Percentiles rank a stretch among this genome's conserved stretches.
These are phyloP conservation scores for Pyrus pyrifolia DNA, from an alignment of 306 rosid genomes.

Conservation along the genomic window DNA sequence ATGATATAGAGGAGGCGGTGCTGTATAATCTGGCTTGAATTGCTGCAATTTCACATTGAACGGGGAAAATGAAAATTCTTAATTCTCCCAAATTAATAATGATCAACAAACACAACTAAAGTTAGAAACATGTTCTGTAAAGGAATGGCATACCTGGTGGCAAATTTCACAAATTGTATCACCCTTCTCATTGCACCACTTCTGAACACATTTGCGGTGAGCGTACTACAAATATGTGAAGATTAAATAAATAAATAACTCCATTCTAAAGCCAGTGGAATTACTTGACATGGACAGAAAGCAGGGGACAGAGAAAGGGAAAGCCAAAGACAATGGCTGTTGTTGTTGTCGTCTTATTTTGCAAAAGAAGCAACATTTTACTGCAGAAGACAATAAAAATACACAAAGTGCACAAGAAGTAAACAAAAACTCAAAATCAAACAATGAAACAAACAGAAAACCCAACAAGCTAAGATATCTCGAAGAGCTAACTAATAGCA, in stretches of 20 bases:
- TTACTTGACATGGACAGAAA: background rate
- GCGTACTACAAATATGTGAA: constrained; percentile 54
- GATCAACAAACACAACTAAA: background rate
- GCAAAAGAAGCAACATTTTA: too few species aligned
- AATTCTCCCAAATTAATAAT: background rate
- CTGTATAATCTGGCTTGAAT: constrained; percentile 50
- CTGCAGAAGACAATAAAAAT: too few species aligned
- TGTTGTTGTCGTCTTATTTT: too few species aligned
- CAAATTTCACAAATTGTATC: constrained; percentile 85
- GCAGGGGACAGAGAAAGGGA: background rate
- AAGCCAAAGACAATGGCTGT: background rate
- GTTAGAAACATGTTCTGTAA: background rate
- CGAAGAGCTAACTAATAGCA: too few species aligned
- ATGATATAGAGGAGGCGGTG: constrained; percentile 48
- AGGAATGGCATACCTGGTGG: constrained; percentile 44
- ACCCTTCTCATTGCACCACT: constrained; percentile 95
- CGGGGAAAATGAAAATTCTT: background rate
- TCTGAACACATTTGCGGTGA: constrained; percentile 74
- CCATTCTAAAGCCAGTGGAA: background rate
- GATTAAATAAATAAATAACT: background rate
- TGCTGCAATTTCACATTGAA: constrained; percentile 38
- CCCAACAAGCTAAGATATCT: too few species aligned
- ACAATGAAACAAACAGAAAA: too few species aligned
- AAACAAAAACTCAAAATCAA: too few species aligned
- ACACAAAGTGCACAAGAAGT: too few species aligned